Conservation (phyloP, 805 yeast species). For the Kurtzmaniella cleridarum region DNA sequence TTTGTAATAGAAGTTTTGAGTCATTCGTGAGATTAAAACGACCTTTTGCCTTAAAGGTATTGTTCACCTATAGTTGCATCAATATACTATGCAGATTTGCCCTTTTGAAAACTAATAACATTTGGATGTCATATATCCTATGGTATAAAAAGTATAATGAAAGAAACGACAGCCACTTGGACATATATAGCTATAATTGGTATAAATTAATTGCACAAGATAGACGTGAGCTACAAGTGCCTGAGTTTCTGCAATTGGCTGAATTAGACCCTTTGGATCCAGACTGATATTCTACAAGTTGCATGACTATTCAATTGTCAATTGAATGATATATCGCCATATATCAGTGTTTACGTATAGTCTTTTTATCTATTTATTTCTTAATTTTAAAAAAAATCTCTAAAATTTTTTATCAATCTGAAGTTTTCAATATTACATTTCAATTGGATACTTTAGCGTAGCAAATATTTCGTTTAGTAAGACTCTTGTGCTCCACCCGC, state of each 20-base stretch:
- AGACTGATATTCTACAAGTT: no score
- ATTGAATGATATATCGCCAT: no score
- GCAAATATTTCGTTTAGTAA: no score
- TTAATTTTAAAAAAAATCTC: no score
- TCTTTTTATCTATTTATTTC: no score
- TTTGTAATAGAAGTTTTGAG: slow-evolving; percentile 11
- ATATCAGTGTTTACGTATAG: no score
- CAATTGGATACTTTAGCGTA: no score
- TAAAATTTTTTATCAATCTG: no score
- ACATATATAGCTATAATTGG: slow-evolving; percentile 4
- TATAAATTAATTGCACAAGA: slow-evolving; percentile 6
- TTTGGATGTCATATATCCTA: slow-evolving; percentile 22
- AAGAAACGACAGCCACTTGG: no score
- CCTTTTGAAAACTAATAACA: slow-evolving; percentile 14
- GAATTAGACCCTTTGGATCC: slow-evolving; percentile 2
- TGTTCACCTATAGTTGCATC: slow-evolving; percentile 17
- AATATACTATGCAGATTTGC: slow-evolving; percentile 16
- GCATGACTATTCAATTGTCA: not conserved
- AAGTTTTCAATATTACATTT: no score
- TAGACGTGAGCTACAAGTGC: slow-evolving; percentile 1
- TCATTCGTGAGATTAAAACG: slow-evolving; percentile 15
- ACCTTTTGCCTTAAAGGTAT: slow-evolving; percentile 19
- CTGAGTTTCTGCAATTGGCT: slow-evolving; percentile 2
- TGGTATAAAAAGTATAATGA: slow-evolving; percentile 11
- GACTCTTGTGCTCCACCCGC: no score